phyloP scores from a whole-genome alignment of 257 asterid genomes.

The Fraxinus excelsior region DNA sequence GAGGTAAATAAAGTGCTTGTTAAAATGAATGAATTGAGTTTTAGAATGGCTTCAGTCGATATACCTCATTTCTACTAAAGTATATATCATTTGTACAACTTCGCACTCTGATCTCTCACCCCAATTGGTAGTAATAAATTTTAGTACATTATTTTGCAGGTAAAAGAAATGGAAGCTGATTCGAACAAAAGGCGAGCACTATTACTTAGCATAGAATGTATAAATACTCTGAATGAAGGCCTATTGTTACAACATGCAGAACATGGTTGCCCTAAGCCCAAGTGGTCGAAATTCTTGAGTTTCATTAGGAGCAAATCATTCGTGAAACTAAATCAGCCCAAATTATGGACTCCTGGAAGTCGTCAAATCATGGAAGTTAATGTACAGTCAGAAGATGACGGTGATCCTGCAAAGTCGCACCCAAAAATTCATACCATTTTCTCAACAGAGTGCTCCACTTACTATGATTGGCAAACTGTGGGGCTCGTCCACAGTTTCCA shows the following conservation, averaged over 20 bases:
- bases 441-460: conserved; percentile 87
- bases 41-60: not conserved
- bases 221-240: conserved; percentile 85
- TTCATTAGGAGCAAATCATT: conserved; percentile 83
- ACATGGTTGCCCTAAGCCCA: conserved; percentile 79
- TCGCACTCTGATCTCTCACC: not conserved
- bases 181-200: conserved; percentile 64
- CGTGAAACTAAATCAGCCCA: conserved; percentile 69
- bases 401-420: conserved; percentile 53
- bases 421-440: conserved; percentile 92
- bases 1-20: conserved; percentile 57
- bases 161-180: conserved; percentile 65
- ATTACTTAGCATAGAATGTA: conserved; percentile 70
- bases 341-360: conserved; percentile 56
- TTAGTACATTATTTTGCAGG: conserved; percentile 41
- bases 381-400: conserved; percentile 44
- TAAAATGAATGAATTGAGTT: conserved; percentile 9
- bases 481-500: conserved; percentile 94
- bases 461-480: conserved; percentile 97
- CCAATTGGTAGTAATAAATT: not conserved
- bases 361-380: conserved; percentile 61
- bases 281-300: conserved; percentile 87
- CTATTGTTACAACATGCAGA: conserved; percentile 73
- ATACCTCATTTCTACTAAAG: not conserved
- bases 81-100: not conserved